Conservation (phyloP, 805 yeast species). For the Sugiyamaella chiloensis region DNA sequence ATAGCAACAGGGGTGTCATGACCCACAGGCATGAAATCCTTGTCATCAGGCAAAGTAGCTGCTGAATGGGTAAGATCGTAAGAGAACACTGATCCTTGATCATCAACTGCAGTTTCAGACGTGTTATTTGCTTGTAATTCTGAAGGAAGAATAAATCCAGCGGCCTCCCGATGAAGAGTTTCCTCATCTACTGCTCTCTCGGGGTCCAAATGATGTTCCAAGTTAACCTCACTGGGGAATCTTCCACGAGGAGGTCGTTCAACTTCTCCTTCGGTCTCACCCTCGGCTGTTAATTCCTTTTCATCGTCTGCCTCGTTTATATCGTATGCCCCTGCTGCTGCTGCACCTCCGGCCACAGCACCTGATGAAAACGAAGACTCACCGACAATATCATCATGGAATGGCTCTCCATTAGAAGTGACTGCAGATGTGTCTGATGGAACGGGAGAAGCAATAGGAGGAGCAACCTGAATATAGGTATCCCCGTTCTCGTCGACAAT, state of each 20-base stretch:
- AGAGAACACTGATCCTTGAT: conserved; percentile 31
- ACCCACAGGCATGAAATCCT: conserved; percentile 32
- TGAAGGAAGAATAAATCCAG: conserved; percentile 17
- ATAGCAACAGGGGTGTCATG: conserved; percentile 29
- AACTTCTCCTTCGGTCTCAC: background rate
- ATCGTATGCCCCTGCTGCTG: conserved; percentile 2
- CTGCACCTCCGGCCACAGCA: background rate
- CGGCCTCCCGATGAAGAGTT: conserved; percentile 20
- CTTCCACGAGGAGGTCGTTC: conserved; percentile 20
- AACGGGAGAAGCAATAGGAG: conserved; percentile 22
- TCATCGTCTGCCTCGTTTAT: background rate
- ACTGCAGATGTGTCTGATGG: conserved; percentile 27
- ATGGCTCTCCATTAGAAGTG: conserved; percentile 28
- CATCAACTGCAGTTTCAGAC: conserved; percentile 21
- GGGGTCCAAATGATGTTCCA: conserved; percentile 18
- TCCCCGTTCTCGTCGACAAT: conserved; percentile 9
- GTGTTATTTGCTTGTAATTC: conserved; percentile 11
- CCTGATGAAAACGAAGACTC: background rate
- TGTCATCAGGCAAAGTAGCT: conserved; percentile 30
- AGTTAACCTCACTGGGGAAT: conserved; percentile 26
- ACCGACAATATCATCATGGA: conserved; percentile 5
- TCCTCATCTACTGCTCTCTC: conserved; percentile 19
- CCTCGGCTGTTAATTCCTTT: background rate
- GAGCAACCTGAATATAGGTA: conserved; percentile 13
- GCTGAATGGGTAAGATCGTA: conserved; percentile 32